These are phyloP conservation scores for Oenanthe javanica DNA, from an alignment of 140 eudicot genomes.

Conservation along the genomic window DNA sequence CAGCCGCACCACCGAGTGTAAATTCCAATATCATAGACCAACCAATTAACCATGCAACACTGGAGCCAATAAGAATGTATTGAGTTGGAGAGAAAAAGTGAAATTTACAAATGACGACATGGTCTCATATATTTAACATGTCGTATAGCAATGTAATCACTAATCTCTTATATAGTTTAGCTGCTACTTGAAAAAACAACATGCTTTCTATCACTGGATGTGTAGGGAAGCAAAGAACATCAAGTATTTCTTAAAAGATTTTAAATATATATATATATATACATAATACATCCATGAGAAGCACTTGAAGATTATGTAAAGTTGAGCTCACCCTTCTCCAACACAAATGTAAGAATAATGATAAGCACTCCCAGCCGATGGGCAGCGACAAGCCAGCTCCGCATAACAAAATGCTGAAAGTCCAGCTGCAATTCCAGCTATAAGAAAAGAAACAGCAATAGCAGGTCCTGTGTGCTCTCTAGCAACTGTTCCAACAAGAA, in stretches of 20 bases:
- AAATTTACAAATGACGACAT: background rate
- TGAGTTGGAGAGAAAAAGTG: background rate
- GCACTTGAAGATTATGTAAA: background rate
- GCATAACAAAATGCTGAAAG: slow-evolving; percentile 98
- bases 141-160: background rate
- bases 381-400: slow-evolving; percentile 97
- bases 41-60: slow-evolving; percentile 97
- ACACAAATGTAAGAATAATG: slow-evolving; percentile 92
- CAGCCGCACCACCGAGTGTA: slow-evolving; percentile 93
- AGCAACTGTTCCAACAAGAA: slow-evolving; percentile 97
- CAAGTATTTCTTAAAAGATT: background rate
- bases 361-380: slow-evolving; percentile 99
- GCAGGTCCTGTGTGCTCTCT: slow-evolving; percentile 94
- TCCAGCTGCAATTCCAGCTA: slow-evolving; percentile 97
- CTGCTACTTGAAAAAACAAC: background rate
- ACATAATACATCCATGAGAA: background rate
- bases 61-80: slow-evolving; percentile 12
- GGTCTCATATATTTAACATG: background rate
- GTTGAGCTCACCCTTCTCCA: slow-evolving; percentile 76
- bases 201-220: background rate
- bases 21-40: slow-evolving; percentile 96
- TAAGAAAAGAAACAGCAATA: slow-evolving; percentile 71
- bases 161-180: background rate
- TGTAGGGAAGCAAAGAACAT: background rate
- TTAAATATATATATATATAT: background rate